These are phyloP conservation scores for Epichloe hybrida DNA, from an alignment of 2,329 filamentous ascomycete species.

Conservation along the genomic window DNA sequence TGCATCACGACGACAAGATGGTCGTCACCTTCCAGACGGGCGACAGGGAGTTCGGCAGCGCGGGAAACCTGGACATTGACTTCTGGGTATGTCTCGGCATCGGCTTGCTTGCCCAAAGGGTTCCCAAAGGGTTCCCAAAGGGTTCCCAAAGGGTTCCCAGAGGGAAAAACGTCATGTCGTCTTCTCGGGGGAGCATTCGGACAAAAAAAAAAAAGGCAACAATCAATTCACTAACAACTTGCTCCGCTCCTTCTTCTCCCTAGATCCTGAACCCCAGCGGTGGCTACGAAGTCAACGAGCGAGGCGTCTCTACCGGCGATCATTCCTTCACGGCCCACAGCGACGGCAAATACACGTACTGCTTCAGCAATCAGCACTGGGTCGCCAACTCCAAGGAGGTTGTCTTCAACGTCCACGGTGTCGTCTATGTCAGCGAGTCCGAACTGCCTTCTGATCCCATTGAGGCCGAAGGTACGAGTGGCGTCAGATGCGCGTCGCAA, in stretches of 20 bases:
- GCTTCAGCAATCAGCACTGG: slow-evolving; percentile 99
- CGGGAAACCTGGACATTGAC: slow-evolving; percentile 90
- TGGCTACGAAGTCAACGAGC: slow-evolving; percentile 67
- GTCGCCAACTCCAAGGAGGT: slow-evolving; percentile 93
- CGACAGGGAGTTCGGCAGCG: slow-evolving; percentile 87
- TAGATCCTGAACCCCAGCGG: slow-evolving; percentile 67
- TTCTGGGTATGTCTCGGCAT: slow-evolving; percentile 64
- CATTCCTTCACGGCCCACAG: slow-evolving; percentile 75
- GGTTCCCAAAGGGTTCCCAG: no score
- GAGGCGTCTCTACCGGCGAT: slow-evolving; percentile 75
- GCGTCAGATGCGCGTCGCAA: background rate
- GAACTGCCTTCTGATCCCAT: slow-evolving; percentile 78
- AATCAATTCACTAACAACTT: background rate
- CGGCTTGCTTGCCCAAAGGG: background rate
- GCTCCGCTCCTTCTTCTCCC: background rate
- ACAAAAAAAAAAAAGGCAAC: background rate
- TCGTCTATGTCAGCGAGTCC: slow-evolving; percentile 87
- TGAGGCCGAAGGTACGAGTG: slow-evolving; percentile 64
- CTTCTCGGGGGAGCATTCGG: no score
- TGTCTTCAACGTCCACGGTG: slow-evolving; percentile 97
- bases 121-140: no score
- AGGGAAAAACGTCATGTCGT: no score
- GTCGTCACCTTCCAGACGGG: slow-evolving; percentile 97
- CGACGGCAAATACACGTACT: slow-evolving; percentile 90
- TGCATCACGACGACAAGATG: slow-evolving; percentile 95